These are phyloP conservation scores for Gaillardinia entomophila DNA, from an alignment of 805 yeast species.

Conservation along the genomic window DNA sequence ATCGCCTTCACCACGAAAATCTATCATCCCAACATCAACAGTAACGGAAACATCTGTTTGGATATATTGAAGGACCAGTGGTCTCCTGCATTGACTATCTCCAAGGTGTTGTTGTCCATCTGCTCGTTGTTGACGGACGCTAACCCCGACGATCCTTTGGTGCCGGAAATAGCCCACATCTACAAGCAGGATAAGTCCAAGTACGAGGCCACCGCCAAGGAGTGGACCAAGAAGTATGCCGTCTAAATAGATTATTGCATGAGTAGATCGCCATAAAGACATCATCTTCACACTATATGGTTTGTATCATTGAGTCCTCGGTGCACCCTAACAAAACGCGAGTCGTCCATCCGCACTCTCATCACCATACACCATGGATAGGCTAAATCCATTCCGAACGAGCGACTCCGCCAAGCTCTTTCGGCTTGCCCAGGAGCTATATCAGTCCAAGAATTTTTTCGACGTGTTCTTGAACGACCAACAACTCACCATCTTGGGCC, in stretches of 20 bases:
- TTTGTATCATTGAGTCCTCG: neutral
- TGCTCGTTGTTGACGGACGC: conserved; percentile 96
- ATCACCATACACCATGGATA: conserved; percentile 23
- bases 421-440: conserved; percentile 25
- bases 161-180: conserved; percentile 95
- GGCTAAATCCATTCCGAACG: conserved; percentile 29
- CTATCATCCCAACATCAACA: conserved; percentile 95
- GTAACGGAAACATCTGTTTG: conserved; percentile 92
- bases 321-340: neutral
- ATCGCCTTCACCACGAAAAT: conserved; percentile 84
- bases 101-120: conserved; percentile 90
- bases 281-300: neutral
- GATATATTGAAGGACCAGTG: conserved; percentile 97
- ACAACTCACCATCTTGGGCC: conserved; percentile 46
- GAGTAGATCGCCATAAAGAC: conserved; percentile 1
- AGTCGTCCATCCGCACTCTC: neutral
- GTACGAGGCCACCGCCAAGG: conserved; percentile 95
- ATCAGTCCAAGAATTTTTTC: conserved; percentile 27
- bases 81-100: conserved; percentile 97
- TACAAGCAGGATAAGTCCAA: conserved; percentile 91
- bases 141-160: conserved; percentile 97
- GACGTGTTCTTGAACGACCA: conserved; percentile 44
- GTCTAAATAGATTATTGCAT: conserved; percentile 40
- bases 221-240: conserved; percentile 98
- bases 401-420: conserved; percentile 27